Percentiles rank a stretch among this genome's conserved stretches.
Evolutionary conservation across 805 yeast genomes (phyloP).

Genomic region (Debaryomyces tyrocola): DNA sequence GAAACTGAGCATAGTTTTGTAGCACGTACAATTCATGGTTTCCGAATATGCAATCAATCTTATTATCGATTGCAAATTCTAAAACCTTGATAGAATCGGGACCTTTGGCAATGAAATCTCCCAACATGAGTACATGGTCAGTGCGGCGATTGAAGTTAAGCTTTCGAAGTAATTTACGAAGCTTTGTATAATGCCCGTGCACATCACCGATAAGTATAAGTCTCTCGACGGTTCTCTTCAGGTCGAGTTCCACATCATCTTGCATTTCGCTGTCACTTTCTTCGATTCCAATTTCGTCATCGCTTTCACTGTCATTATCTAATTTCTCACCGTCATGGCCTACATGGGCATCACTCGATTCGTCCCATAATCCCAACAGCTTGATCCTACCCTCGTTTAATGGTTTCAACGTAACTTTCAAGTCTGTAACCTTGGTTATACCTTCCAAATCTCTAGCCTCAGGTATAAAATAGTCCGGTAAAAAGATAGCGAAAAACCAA

Average conservation of each 20-base stretch:
- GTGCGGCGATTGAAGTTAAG: constrained; percentile 42
- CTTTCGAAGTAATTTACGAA: constrained; percentile 53
- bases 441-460: constrained; percentile 23
- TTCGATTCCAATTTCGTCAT: neutral
- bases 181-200: constrained; percentile 71
- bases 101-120: constrained; percentile 88
- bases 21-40: constrained; percentile 82
- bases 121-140: constrained; percentile 70
- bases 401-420: constrained; percentile 27
- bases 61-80: constrained; percentile 57
- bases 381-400: constrained; percentile 12
- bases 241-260: neutral
- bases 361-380: constrained; percentile 14
- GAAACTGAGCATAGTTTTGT: constrained; percentile 61
- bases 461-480: constrained; percentile 39
- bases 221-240: constrained; percentile 34
- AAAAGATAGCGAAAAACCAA: constrained; percentile 30
- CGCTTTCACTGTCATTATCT: constrained; percentile 4
- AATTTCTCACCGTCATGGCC: constrained; percentile 3
- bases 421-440: constrained; percentile 22
- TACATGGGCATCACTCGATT: neutral
- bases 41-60: constrained; percentile 77
- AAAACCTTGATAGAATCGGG: constrained; percentile 69
- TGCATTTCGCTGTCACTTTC: neutral
- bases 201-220: constrained; percentile 80